phyloP scores from a whole-genome alignment of 2,329 filamentous ascomycete genomes.

The Epichloe aotearoae region DNA sequence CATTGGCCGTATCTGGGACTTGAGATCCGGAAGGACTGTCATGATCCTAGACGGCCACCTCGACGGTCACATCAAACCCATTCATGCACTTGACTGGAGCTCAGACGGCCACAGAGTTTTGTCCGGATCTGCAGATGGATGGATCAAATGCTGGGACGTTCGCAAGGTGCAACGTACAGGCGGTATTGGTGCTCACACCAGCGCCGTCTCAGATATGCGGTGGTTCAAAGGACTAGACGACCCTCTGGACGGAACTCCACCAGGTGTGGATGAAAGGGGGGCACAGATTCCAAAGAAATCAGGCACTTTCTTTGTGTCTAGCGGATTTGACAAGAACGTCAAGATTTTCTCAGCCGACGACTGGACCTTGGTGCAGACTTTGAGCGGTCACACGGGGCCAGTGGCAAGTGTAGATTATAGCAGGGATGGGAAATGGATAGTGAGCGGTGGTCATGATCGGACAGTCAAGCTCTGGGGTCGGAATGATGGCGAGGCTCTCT shows the following conservation, averaged over 20 bases:
- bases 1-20: slow-evolving; percentile 89
- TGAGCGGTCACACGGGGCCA: slow-evolving; percentile 84
- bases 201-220: slow-evolving; percentile 79
- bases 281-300: slow-evolving; percentile 63
- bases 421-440: slow-evolving; percentile 78
- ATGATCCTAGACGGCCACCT: slow-evolving; percentile 90
- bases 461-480: slow-evolving; percentile 95
- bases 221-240: slow-evolving; percentile 89
- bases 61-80: slow-evolving; percentile 72
- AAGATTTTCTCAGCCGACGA: slow-evolving; percentile 95
- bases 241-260: slow-evolving; percentile 45
- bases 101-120: slow-evolving; percentile 82
- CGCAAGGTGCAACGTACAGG: slow-evolving; percentile 74
- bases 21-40: slow-evolving; percentile 81
- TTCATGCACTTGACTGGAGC: slow-evolving; percentile 87
- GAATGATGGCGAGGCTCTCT: slow-evolving; percentile 53
- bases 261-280: slow-evolving; percentile 52
- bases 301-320: slow-evolving; percentile 80
- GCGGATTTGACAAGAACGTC: slow-evolving; percentile 88
- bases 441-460: slow-evolving; percentile 84
- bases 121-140: slow-evolving; percentile 86
- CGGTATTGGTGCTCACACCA: slow-evolving; percentile 80
- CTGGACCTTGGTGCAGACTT: slow-evolving; percentile 77
- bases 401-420: slow-evolving; percentile 86
- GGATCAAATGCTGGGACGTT: slow-evolving; percentile 96